Evolutionary conservation across 805 yeast species (phyloP).

Genomic region (Kuraishia ogatae): DNA sequence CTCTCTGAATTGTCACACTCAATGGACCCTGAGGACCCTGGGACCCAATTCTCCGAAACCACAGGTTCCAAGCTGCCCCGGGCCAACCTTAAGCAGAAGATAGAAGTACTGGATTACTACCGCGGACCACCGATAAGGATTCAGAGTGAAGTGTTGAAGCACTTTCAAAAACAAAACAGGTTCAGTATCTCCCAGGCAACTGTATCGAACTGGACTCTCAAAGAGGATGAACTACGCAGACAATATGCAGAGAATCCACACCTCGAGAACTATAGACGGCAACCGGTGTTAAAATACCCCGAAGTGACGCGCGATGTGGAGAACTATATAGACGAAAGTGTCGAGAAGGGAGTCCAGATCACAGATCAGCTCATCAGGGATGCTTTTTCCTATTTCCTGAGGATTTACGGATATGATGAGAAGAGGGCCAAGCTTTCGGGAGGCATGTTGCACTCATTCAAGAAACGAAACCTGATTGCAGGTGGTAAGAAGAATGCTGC

Average conservation of each 20-base stretch:
- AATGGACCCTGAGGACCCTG: not conserved
- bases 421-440: constrained; percentile 17
- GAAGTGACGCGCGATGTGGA: constrained; percentile 24
- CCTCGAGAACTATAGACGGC: constrained; percentile 17
- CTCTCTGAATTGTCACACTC: no score
- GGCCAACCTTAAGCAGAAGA: constrained; percentile 22
- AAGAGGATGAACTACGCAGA: constrained; percentile 16
- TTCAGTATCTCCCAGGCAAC: constrained; percentile 27
- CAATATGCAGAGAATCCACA: constrained; percentile 17
- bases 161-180: constrained; percentile 12
- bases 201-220: constrained; percentile 22
- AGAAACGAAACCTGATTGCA: constrained; percentile 7
- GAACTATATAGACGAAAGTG: constrained; percentile 11
- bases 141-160: constrained; percentile 17
- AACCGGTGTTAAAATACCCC: constrained; percentile 25
- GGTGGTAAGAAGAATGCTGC: not conserved
- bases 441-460: constrained; percentile 26
- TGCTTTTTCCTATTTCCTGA: constrained; percentile 7
- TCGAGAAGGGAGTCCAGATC: constrained; percentile 10
- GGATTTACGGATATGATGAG: constrained; percentile 15
- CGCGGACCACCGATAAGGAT: constrained; percentile 20
- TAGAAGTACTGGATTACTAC: constrained; percentile 23
- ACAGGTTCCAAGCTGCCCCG: constrained; percentile 12
- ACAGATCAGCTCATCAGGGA: constrained; percentile 18
- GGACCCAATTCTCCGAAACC: not conserved